These are phyloP conservation scores for Candida alai DNA, from an alignment of 805 yeast genomes.

Conservation along the genomic window DNA sequence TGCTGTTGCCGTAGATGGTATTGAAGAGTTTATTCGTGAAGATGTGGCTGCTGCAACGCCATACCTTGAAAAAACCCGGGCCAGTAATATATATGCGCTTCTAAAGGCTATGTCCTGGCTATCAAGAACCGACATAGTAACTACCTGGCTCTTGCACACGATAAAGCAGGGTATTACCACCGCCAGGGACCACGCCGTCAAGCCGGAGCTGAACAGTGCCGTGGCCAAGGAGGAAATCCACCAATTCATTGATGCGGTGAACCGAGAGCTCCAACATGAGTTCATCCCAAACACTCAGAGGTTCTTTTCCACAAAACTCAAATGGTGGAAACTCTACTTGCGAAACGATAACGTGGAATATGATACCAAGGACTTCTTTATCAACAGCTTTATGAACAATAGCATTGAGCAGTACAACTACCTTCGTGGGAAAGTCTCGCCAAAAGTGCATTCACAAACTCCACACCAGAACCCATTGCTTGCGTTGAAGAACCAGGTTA, in stretches of 20 bases:
- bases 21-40: slow-evolving; percentile 21
- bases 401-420: slow-evolving; percentile 38
- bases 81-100: slow-evolving; percentile 36
- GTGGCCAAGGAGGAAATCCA: slow-evolving; percentile 22
- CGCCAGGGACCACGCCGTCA: slow-evolving; percentile 13
- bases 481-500: slow-evolving; percentile 25
- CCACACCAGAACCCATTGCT: slow-evolving; percentile 27
- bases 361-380: slow-evolving; percentile 36
- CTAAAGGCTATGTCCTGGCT: slow-evolving; percentile 27
- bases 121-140: slow-evolving; percentile 21
- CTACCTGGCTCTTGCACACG: slow-evolving; percentile 20
- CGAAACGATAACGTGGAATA: slow-evolving; percentile 43
- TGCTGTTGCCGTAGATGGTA: slow-evolving; percentile 23
- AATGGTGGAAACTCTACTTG: slow-evolving; percentile 42
- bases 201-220: slow-evolving; percentile 15
- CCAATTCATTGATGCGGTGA: slow-evolving; percentile 27
- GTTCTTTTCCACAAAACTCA: slow-evolving; percentile 27
- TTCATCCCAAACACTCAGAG: slow-evolving; percentile 29
- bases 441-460: slow-evolving; percentile 12
- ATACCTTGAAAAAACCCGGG: slow-evolving; percentile 24
- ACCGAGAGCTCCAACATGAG: slow-evolving; percentile 32
- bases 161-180: slow-evolving; percentile 13
- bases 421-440: slow-evolving; percentile 32
- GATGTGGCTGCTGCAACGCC: slow-evolving; percentile 31
- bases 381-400: slow-evolving; percentile 29